A percentile compares a stretch with the other conserved stretches of the same genome.
These are phyloP conservation scores for Talaromyces wortmannii DNA, from an alignment of 495 filamentous ascomycete genomes.

Conservation along the genomic window DNA sequence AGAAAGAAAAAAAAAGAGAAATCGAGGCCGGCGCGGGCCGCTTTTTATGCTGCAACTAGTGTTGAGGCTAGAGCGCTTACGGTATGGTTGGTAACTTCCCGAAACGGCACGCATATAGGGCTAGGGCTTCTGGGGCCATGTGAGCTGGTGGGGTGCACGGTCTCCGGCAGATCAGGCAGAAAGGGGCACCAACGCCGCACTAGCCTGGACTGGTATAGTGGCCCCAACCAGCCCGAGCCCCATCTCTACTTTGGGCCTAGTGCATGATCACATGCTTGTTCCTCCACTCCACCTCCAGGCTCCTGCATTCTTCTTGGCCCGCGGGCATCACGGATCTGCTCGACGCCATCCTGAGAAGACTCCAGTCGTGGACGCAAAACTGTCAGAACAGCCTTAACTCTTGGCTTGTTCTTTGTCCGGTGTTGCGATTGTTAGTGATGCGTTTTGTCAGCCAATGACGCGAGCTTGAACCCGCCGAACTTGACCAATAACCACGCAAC, in stretches of 20 bases:
- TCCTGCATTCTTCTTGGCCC: background rate
- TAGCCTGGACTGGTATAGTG: conserved; percentile 46
- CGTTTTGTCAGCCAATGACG: no score
- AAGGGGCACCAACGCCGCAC: background rate
- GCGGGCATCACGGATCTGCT: no score
- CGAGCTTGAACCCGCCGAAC: no score
- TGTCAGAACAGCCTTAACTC: no score
- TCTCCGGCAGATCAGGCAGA: background rate
- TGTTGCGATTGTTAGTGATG: no score
- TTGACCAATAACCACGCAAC: no score
- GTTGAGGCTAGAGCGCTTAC: background rate
- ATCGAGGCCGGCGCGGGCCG: background rate
- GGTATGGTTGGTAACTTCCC: background rate
- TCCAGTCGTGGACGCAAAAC: no score
- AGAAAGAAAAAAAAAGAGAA: conserved; percentile 21
- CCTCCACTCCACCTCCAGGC: no score
- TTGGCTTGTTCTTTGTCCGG: no score
- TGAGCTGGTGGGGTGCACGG: background rate
- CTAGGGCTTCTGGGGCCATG: background rate
- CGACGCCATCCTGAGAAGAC: no score
- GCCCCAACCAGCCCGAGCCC: conserved; percentile 20
- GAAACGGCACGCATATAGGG: background rate
- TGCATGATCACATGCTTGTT: background rate
- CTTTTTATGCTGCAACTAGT: background rate
- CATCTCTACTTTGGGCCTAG: background rate